Evolutionary conservation across 2,329 filamentous ascomycete genomes (phyloP), one percentile per base, ranked within the genome.

Genomic region (Colletotrichum melonis): DNA sequence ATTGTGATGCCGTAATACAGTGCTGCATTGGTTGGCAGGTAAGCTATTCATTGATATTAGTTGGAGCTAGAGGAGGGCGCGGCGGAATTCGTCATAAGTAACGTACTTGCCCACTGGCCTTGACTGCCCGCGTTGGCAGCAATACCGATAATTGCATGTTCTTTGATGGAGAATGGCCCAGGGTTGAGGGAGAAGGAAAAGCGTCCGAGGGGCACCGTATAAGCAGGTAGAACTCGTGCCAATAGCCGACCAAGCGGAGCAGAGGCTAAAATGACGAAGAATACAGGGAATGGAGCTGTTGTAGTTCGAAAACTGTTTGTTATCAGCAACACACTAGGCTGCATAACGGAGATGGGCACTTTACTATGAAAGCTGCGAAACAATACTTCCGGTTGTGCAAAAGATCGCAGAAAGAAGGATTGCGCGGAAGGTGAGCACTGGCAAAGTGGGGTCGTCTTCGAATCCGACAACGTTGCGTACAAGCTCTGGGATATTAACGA

Each of bases 381-480:
- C 57, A 16, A 59, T 56, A 24, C 70, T 73, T 5, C 70, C 70
- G n/a, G 64, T 55, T 3, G 46, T 46, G 16, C 70, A 73, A 24
- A 73, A 73, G 16, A 72, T 1, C 11, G 69, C 46, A 5, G 87
- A 88, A 2, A 91, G 78, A 75, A 91, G 88, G 2, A 91, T 89
- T 76, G 90, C 91, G 30, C 89, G 87, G 75, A 91, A 91, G 1
- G 89, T 91, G 26, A 91, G 81, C 14, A 88, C 90, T 1, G 88
- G 87, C 32, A 89, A 81, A 3, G 81, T 85, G 0, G 89, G 84
- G 76, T 91, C 88, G 76, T 92, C 89, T 24, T 86, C 84, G 72
- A 91, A 82, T 76, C 86, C 89, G 75, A 91, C 88, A 55, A 90
- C 84, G 28, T 88, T 85, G 55, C 89, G 87, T 16, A 91, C 89